Conservation (phyloP, 495 filamentous ascomycete genomes). For the Xylaria nigripes region DNA sequence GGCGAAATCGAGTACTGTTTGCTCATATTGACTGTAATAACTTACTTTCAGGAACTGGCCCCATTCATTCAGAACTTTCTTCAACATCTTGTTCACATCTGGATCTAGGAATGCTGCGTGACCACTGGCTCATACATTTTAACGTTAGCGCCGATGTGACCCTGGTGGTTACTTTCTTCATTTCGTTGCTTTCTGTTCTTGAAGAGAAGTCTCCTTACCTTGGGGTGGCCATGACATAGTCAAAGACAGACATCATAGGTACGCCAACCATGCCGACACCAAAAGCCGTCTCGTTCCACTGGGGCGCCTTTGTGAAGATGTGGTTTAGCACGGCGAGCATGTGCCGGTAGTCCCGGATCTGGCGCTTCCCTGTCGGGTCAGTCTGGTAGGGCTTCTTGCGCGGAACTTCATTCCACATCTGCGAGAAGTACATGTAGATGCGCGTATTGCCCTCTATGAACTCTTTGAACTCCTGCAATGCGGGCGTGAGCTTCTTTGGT, state of each 20-base stretch:
- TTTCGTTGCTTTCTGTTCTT: neutral
- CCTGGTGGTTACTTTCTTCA: neutral
- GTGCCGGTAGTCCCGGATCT: constrained; percentile 56
- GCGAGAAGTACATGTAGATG: constrained; percentile 45
- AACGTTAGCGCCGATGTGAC: constrained; percentile 35
- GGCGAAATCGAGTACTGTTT: too few species aligned
- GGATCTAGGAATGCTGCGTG: constrained; percentile 58
- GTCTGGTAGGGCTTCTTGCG: constrained; percentile 45
- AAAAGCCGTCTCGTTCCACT: constrained; percentile 47
- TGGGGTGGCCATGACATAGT: constrained; percentile 66
- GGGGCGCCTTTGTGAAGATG: constrained; percentile 52
- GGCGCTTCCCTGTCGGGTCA: constrained; percentile 51
- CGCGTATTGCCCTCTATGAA: constrained; percentile 40
- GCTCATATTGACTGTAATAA: constrained; percentile 15
- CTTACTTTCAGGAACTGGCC: constrained; percentile 46
- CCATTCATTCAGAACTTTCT: constrained; percentile 63
- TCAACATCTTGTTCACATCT: constrained; percentile 59
- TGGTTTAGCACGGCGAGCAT: constrained; percentile 59
- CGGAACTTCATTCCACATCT: constrained; percentile 65
- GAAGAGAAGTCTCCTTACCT: constrained; percentile 29
- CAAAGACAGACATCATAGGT: constrained; percentile 60
- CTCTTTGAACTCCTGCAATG: constrained; percentile 39
- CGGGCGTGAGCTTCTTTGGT: constrained; percentile 35
- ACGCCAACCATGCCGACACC: constrained; percentile 57
- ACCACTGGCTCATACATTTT: constrained; percentile 38